phyloP scores from a whole-genome alignment of 768 basidiomycete species.

The Suillus sp. region DNA sequence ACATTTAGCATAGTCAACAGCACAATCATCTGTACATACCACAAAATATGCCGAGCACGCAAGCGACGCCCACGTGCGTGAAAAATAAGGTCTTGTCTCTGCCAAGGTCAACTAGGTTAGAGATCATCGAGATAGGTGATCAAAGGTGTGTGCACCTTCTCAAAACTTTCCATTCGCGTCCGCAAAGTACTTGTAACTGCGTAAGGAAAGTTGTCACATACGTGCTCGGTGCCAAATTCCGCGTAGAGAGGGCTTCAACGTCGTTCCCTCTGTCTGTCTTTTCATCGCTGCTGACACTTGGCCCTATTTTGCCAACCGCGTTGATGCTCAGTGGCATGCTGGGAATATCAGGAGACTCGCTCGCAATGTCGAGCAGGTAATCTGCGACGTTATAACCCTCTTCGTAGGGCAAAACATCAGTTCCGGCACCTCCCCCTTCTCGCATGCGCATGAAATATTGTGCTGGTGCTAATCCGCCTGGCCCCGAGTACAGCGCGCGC shows the following conservation, averaged over 20 bases:
- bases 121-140: background rate
- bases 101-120: constrained; percentile 5
- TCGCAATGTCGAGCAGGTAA: constrained; percentile 87
- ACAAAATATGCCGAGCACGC: constrained; percentile 82
- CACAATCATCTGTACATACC: constrained; percentile 44
- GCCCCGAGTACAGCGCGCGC: constrained; percentile 75
- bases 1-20: constrained; percentile 5
- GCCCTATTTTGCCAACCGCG: constrained; percentile 9
- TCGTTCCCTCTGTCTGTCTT: constrained; percentile 16
- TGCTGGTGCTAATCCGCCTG: constrained; percentile 69
- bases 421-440: constrained; percentile 27
- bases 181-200: constrained; percentile 79
- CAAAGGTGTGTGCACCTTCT: constrained; percentile 48
- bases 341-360: constrained; percentile 55
- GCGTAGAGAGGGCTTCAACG: constrained; percentile 25
- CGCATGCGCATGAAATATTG: constrained; percentile 56
- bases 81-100: constrained; percentile 85
- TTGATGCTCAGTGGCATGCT: constrained; percentile 12
- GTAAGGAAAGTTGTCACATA: constrained; percentile 87
- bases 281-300: constrained; percentile 19
- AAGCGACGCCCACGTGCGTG: constrained; percentile 71
- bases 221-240: constrained; percentile 23
- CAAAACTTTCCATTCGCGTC: constrained; percentile 85
- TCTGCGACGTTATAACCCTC: constrained; percentile 92
- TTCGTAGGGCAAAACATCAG: constrained; percentile 54